Conservation (phyloP, 2,329 filamentous ascomycete species). For the Colletotrichum spinosum region DNA sequence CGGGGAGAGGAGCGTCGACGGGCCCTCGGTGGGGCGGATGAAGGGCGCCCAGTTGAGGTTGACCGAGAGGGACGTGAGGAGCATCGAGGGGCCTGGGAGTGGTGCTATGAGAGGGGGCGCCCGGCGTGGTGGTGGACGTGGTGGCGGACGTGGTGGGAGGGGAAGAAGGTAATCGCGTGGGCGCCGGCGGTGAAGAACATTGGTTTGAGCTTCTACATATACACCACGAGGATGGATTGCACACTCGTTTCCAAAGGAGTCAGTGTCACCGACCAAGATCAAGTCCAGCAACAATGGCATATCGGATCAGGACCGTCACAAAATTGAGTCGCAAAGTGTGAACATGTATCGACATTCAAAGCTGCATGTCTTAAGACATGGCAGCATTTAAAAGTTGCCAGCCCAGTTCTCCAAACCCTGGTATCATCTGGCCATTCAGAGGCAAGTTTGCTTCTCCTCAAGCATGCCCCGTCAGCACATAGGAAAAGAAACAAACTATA, state of each 20-base stretch:
- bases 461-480: slow-evolving; percentile 32
- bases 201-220: not conserved
- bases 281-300: not conserved
- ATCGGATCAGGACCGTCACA: not conserved
- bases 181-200: not conserved
- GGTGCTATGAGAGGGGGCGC: slow-evolving; percentile 11
- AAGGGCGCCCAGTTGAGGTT: slow-evolving; percentile 82
- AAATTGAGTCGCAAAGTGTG: not conserved
- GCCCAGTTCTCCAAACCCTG: slow-evolving; percentile 31
- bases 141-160: slow-evolving; percentile 41
- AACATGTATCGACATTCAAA: slow-evolving; percentile 33
- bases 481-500: slow-evolving; percentile 38
- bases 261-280: not conserved
- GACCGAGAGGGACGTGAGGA: slow-evolving; percentile 80
- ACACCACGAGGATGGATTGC: not conserved
- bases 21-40: slow-evolving; percentile 84
- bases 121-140: slow-evolving; percentile 15
- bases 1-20: slow-evolving; percentile 72
- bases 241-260: not conserved
- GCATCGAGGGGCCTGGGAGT: slow-evolving; percentile 69
- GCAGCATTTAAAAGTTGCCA: slow-evolving; percentile 7
- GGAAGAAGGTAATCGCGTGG: slow-evolving; percentile 26
- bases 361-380: slow-evolving; percentile 25
- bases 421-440: slow-evolving; percentile 37
- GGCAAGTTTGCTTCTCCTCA: slow-evolving; percentile 26